Conservation (phyloP, 2,329 filamentous ascomycete genomes). For the Hawksworthiomyces lignivorus region DNA sequence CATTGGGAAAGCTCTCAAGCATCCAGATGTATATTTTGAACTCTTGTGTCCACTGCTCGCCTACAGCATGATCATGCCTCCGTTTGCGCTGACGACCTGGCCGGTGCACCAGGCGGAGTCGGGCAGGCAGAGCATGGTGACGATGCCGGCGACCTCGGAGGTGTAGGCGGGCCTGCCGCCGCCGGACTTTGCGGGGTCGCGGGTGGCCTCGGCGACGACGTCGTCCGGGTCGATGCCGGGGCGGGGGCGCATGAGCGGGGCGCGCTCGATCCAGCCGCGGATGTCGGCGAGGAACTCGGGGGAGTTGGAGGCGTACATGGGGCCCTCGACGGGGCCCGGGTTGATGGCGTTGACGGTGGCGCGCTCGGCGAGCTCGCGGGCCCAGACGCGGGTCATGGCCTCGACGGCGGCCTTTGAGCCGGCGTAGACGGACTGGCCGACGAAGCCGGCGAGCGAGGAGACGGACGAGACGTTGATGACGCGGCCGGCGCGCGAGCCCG, state of each 20-base stretch:
- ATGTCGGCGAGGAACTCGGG: constrained; percentile 35
- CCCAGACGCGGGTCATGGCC: constrained; percentile 53
- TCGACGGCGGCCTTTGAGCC: constrained; percentile 52
- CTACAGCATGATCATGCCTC: constrained; percentile 51
- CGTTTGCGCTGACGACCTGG: constrained; percentile 72
- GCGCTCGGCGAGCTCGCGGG: constrained; percentile 45
- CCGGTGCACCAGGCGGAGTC: constrained; percentile 75
- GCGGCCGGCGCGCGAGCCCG: constrained; percentile 55
- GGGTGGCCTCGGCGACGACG: constrained; percentile 49
- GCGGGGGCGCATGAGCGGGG: constrained; percentile 57
- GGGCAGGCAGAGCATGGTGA: constrained; percentile 65
- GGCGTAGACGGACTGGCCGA: constrained; percentile 49
- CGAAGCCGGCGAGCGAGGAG: constrained; percentile 44
- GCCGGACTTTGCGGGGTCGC: constrained; percentile 26
- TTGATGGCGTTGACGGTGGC: constrained; percentile 51
- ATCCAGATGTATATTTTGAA: too few species aligned
- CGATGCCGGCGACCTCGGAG: constrained; percentile 65
- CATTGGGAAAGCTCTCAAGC: too few species aligned
- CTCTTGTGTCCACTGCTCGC: too few species aligned
- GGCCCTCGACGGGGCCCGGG: constrained; percentile 47
- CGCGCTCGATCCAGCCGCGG: constrained; percentile 35
- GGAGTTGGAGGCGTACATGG: constrained; percentile 41
- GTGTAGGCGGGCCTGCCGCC: constrained; percentile 57
- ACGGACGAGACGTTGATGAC: constrained; percentile 51
- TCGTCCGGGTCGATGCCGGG: constrained; percentile 54